phyloP scores from a whole-genome alignment of 1,284 basidiomycete species.

The Stygiomarasmius scandens region DNA sequence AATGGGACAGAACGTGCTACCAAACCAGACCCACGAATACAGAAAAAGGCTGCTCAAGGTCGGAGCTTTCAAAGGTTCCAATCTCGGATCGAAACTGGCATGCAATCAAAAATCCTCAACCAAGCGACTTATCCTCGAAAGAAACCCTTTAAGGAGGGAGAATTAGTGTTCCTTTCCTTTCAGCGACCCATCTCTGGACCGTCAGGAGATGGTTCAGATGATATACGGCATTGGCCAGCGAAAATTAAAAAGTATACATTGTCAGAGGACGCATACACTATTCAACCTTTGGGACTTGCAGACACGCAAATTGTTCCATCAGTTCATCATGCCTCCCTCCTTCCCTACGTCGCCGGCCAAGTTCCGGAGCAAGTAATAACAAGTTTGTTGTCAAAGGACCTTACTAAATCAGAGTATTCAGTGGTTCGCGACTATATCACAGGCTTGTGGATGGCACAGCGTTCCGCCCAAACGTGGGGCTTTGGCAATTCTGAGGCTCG shows the following conservation, averaged over 20 bases:
- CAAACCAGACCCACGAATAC: too few relatives aligned
- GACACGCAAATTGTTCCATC: background rate
- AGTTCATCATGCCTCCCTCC: background rate
- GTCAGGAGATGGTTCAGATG: background rate
- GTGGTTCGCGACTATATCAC: background rate
- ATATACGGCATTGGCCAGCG: background rate
- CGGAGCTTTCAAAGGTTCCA: too few relatives aligned
- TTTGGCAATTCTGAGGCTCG: background rate
- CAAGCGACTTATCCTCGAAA: too few relatives aligned
- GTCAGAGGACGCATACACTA: background rate
- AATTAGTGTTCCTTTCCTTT: background rate
- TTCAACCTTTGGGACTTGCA: background rate
- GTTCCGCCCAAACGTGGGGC: background rate
- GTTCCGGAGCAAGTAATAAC: background rate
- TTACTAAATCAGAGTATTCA: background rate
- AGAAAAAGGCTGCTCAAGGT: too few relatives aligned
- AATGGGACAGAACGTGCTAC: too few relatives aligned
- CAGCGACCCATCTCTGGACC: background rate
- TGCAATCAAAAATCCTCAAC: too few relatives aligned
- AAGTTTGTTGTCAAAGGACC: background rate
- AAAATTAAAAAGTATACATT: background rate
- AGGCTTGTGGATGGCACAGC: background rate
- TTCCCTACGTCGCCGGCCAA: background rate
- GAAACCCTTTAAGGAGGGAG: background rate
- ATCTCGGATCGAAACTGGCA: too few relatives aligned